Evolutionary conservation across 2,329 filamentous ascomycete genomes (phyloP).

Genomic region (Diplodia seriata): DNA sequence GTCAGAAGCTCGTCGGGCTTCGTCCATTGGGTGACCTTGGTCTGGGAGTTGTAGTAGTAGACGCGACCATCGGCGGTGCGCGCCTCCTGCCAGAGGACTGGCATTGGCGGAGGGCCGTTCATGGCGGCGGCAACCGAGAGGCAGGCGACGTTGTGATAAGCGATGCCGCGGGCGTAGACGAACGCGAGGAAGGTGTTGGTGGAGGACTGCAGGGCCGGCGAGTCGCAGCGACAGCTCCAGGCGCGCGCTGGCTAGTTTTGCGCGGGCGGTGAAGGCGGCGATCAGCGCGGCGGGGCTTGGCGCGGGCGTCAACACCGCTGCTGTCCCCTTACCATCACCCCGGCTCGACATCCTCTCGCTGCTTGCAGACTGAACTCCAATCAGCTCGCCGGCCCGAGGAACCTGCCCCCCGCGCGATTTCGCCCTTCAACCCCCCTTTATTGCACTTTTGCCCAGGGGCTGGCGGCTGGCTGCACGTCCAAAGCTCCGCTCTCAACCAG

Average conservation of each 20-base stretch:
- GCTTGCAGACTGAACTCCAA: slow-evolving; percentile 19
- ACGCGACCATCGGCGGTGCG: slow-evolving; percentile 79
- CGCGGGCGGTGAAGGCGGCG: slow-evolving; percentile 26
- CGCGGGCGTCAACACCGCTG: slow-evolving; percentile 17
- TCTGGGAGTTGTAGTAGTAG: slow-evolving; percentile 90
- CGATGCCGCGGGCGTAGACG: neutral
- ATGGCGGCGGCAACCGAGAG: slow-evolving; percentile 53
- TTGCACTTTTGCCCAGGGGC: neutral
- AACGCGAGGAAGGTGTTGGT: slow-evolving; percentile 1
- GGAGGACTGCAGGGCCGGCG: neutral
- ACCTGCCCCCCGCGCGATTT: neutral
- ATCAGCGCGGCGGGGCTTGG: slow-evolving; percentile 23
- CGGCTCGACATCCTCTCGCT: slow-evolving; percentile 6
- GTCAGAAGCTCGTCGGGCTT: slow-evolving; percentile 92
- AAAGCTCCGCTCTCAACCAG: slow-evolving; percentile 1
- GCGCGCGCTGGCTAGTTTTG: slow-evolving; percentile 25
- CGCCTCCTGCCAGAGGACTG: slow-evolving; percentile 78
- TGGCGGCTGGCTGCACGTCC: slow-evolving; percentile 1
- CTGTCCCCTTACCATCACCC: slow-evolving; percentile 27
- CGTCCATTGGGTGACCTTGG: slow-evolving; percentile 90
- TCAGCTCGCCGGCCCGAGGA: slow-evolving; percentile 16
- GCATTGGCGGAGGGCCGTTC: slow-evolving; percentile 63
- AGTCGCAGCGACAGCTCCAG: slow-evolving; percentile 17
- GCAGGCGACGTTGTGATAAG: neutral
- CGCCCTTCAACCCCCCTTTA: neutral